Evolutionary conservation across 2,329 filamentous ascomycete genomes (phyloP), one percentile per base, ranked within the genome.

Genomic region (Verticillium zaregamsianum): DNA sequence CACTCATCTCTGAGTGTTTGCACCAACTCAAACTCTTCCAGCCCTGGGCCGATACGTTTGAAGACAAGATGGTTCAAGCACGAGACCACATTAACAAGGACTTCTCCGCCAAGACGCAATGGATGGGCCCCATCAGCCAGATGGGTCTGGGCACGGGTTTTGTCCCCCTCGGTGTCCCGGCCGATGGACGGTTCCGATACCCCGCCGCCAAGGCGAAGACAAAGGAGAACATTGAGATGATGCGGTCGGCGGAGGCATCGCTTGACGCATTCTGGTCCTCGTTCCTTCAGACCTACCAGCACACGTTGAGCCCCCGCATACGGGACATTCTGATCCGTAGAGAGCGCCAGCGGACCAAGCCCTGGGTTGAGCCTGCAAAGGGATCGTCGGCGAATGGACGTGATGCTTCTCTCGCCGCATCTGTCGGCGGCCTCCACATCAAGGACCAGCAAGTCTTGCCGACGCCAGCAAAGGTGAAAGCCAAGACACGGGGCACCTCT

Each of bases 201-300:
- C 78, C 78, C 0, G 63, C 71, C 5, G 73, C 79, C 3, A 83
- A 81, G 65, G 78, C 74, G 11, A 75, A 76, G 2, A 84, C 73
- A 2, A 75, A 74, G 59, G 76, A 78, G 14, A 85, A 76, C 20
- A 73, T 79, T 0, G 73, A 78, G 5, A 68, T 69, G 0, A 74
- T 86, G 69, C 75, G 77, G 11, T 64, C 55, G 2, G 81, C 83
- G 0, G 83, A 87, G 69, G 31, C 52, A 0, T 73, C 77, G 31
- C 72, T 86, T 5, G 82, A 85, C 65, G 61, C 56, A 0, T 80
- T 84, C 61, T 85, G 81, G 82, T 62, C 58, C 2, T 67, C 60
- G 0, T 61, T 77, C 32, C 40, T 58, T 31, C 39, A 23, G 11
- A 65, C 64, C 0, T 61, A 77, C 31, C 52, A 60, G 58, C 39